Percentiles rank a stretch among this genome's conserved stretches.
Conservation (phyloP, 192 early-diverging fungal genomes). For the Podila minutissima region DNA sequence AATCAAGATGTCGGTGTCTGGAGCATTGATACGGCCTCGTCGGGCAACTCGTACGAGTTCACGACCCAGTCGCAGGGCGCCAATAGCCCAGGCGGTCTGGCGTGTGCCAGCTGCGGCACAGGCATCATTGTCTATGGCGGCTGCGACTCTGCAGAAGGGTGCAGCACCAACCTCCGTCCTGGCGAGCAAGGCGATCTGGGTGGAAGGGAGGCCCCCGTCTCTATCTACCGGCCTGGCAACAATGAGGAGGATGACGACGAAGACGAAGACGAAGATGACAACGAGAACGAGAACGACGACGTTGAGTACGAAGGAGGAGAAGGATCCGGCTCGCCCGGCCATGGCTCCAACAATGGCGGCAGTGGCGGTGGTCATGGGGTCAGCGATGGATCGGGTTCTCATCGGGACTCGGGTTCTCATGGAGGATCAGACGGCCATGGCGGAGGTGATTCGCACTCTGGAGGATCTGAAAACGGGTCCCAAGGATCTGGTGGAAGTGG, state of each 20-base stretch:
- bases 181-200: conserved; percentile 7
- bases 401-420: not conserved
- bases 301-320: not conserved
- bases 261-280: conserved; percentile 4
- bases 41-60: conserved; percentile 15
- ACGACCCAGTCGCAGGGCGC: conserved; percentile 17
- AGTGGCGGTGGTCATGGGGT: conserved; percentile 13
- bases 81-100: conserved; percentile 16
- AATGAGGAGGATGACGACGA: conserved; percentile 18
- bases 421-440: not conserved
- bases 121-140: conserved; percentile 44
- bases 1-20: conserved; percentile 29
- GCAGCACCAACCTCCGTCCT: conserved; percentile 31
- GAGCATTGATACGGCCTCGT: conserved; percentile 21
- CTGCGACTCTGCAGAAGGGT: conserved; percentile 28
- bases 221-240: conserved; percentile 22
- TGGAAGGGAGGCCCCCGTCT: conserved; percentile 22
- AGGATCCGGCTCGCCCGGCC: not conserved
- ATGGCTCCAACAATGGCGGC: not conserved
- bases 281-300: not conserved
- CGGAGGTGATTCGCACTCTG: not conserved
- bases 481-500: not conserved
- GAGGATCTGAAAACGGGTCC: not conserved
- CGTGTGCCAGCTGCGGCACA: conserved; percentile 41
- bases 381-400: not conserved